Evolutionary conservation across 208 protist genomes (phyloP).

Genomic region (Trypanosoma avium): DNA sequence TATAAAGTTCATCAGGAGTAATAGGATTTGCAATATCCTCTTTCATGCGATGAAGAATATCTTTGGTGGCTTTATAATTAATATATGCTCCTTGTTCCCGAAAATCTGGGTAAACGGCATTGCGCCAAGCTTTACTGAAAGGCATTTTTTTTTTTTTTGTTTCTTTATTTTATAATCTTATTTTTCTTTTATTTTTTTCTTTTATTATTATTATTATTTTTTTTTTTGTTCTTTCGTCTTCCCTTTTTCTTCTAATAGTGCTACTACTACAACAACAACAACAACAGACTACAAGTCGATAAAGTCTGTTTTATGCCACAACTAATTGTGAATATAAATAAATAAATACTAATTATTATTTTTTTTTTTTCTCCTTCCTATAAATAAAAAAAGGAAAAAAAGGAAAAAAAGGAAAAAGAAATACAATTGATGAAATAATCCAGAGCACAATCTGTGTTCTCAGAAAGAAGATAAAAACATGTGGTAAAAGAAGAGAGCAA

Average conservation of each 20-base stretch:
- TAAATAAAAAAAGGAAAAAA: too few species aligned
- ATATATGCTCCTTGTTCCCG: constrained; percentile 76
- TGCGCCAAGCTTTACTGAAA: constrained; percentile 85
- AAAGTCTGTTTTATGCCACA: too few species aligned
- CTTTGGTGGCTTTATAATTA: constrained; percentile 87
- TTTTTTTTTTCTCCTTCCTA: too few species aligned
- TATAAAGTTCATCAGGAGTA: constrained; percentile 78
- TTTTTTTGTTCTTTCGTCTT: background rate
- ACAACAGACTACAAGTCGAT: too few species aligned
- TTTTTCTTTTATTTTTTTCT: constrained; percentile 1
- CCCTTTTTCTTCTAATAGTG: background rate
- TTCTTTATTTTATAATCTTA: background rate
- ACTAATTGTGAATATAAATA: too few species aligned
- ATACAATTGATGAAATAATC: too few species aligned
- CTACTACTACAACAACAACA: too few species aligned
- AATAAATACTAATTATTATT: too few species aligned
- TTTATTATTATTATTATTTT: background rate
- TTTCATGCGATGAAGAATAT: constrained; percentile 87
- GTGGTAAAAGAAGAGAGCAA: background rate
- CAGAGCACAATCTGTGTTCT: background rate
- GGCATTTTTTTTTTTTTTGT: constrained; percentile 54
- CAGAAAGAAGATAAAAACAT: background rate
- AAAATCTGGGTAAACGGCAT: constrained; percentile 85
- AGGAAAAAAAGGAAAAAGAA: too few species aligned
- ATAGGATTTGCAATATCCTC: constrained; percentile 80